phyloP scores from a whole-genome alignment of 306 rosid species.

The Hippophae gyantsensis region DNA sequence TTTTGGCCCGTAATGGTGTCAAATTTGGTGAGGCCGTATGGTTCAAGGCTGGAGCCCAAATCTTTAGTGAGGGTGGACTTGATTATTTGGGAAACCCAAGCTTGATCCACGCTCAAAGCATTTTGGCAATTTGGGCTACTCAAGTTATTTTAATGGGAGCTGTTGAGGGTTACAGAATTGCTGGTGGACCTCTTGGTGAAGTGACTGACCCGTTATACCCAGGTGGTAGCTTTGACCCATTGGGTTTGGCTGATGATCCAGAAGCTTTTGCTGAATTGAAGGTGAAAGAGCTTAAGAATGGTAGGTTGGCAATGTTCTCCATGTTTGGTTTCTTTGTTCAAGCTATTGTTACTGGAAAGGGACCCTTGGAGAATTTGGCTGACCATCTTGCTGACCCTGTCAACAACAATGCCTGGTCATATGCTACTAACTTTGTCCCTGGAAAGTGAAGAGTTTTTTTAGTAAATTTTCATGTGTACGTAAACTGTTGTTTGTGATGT shows the following conservation, averaged over 20 bases:
- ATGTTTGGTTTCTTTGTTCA: slow-evolving; percentile 31
- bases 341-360: slow-evolving; percentile 31
- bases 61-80: slow-evolving; percentile 29
- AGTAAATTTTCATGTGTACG: too few species aligned
- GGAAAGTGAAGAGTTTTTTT: slow-evolving; percentile 18
- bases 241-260: slow-evolving; percentile 23
- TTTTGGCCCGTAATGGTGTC: slow-evolving; percentile 27
- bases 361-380: slow-evolving; percentile 26
- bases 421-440: slow-evolving; percentile 28
- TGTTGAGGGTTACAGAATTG: slow-evolving; percentile 22
- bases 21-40: slow-evolving; percentile 28
- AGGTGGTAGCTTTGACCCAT: slow-evolving; percentile 29
- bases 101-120: slow-evolving; percentile 28
- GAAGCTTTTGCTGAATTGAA: slow-evolving; percentile 26
- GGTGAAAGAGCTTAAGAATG: slow-evolving; percentile 28
- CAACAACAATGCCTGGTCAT: slow-evolving; percentile 28
- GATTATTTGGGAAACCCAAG: slow-evolving; percentile 29
- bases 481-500: too few species aligned
- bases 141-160: slow-evolving; percentile 25
- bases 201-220: slow-evolving; percentile 23
- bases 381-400: slow-evolving; percentile 31
- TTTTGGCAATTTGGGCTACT: slow-evolving; percentile 24
- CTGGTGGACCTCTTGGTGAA: slow-evolving; percentile 25
- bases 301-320: slow-evolving; percentile 23
- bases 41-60: slow-evolving; percentile 35